These are phyloP conservation scores for Pilasporangium apinafurcum DNA, from an alignment of 352 stramenopile genomes.

Conservation along the genomic window DNA sequence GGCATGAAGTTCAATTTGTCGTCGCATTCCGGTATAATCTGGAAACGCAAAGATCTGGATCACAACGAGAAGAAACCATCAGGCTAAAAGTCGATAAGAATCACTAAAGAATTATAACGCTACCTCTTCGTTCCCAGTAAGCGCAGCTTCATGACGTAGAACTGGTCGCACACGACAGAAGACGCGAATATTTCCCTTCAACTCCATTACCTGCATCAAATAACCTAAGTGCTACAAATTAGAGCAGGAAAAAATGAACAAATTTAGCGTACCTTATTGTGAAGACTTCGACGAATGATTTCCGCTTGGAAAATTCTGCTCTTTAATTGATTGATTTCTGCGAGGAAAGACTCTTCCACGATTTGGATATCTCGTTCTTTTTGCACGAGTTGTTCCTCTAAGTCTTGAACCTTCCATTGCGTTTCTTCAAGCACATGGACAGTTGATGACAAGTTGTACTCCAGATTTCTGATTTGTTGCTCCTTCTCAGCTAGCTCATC, in stretches of 20 bases:
- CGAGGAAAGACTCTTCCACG: constrained; percentile 16
- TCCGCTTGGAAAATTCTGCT: constrained; percentile 54
- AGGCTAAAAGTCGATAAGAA: background rate
- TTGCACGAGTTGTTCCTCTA: constrained; percentile 27
- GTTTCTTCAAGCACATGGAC: constrained; percentile 27
- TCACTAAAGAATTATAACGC: background rate
- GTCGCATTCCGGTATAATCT: constrained; percentile 53
- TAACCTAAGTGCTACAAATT: background rate
- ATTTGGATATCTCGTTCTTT: constrained; percentile 21
- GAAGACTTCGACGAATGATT: constrained; percentile 63
- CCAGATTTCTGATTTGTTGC: constrained; percentile 19
- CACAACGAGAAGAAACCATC: background rate
- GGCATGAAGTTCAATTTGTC: constrained; percentile 68
- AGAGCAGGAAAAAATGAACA: background rate
- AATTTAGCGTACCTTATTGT: constrained; percentile 64
- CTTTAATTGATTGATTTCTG: constrained; percentile 31
- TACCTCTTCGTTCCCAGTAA: constrained; percentile 40
- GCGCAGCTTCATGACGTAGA: constrained; percentile 53
- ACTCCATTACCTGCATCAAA: constrained; percentile 85
- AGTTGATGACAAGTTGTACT: constrained; percentile 22
- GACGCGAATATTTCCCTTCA: constrained; percentile 96
- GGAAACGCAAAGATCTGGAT: constrained; percentile 69
- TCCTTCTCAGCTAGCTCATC: constrained; percentile 27
- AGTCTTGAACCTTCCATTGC: constrained; percentile 14
- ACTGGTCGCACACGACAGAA: constrained; percentile 93